Conservation (phyloP, 179 eudicot species). For the Silene vulgaris region DNA sequence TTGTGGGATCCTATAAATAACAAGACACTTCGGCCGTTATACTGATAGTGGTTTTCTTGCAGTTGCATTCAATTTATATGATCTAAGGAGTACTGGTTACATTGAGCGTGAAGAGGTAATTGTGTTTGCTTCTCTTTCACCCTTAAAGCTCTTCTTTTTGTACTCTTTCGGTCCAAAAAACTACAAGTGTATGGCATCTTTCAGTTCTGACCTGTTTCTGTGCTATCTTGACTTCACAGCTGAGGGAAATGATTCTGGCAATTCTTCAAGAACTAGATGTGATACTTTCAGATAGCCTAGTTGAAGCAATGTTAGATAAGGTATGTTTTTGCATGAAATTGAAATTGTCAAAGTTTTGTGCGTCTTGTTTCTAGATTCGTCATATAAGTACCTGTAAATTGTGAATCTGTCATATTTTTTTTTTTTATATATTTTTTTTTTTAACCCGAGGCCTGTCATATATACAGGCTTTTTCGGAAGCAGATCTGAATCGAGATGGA, state of each 20-base stretch:
- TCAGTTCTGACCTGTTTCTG: constrained; percentile 5
- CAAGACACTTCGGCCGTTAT: background rate
- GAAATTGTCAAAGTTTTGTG: too few relatives aligned
- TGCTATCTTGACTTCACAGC: constrained; percentile 29
- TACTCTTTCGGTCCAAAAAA: too few relatives aligned
- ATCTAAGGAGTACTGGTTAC: constrained; percentile 50
- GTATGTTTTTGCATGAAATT: constrained; percentile 25
- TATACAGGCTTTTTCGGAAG: constrained; percentile 54
- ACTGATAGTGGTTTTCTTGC: constrained; percentile 21
- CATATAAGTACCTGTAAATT: too few relatives aligned
- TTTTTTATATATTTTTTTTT: background rate
- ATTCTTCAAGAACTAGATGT: constrained; percentile 46
- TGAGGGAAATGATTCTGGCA: constrained; percentile 67
- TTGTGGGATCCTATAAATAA: too few relatives aligned
- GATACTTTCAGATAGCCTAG: constrained; percentile 41
- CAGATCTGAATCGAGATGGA: constrained; percentile 64
- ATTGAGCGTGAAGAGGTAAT: constrained; percentile 61
- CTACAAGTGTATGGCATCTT: background rate
- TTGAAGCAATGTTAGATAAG: constrained; percentile 69
- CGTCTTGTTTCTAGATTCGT: too few relatives aligned
- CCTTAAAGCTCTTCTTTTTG: too few relatives aligned
- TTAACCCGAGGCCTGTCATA: background rate
- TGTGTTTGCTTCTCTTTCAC: too few relatives aligned
- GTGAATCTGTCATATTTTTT: too few relatives aligned
- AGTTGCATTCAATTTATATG: constrained; percentile 63